phyloP scores from a whole-genome alignment of 148 eudicot species.

The Rhododendron ferrugineum region DNA sequence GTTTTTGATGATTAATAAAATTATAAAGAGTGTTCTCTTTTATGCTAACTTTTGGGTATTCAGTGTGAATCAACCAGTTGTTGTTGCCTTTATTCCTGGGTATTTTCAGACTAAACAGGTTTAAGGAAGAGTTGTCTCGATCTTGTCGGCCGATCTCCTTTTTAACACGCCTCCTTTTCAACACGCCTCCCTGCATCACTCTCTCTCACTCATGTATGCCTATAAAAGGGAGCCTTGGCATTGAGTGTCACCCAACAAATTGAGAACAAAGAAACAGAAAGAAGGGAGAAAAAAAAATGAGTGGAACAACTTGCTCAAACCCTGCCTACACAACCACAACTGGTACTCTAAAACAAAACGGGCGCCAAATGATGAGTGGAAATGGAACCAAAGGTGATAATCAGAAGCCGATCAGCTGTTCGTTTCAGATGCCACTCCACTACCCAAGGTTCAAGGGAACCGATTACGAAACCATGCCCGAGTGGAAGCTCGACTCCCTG shows the following conservation, averaged over 20 bases:
- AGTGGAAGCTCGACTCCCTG: slow-evolving; percentile 34
- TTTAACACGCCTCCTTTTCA: no score
- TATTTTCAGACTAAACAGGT: no score
- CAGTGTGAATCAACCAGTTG: no score
- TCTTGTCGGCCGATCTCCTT: no score
- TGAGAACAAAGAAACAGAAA: not conserved
- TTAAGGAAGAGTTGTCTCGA: no score
- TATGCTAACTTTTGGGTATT: no score
- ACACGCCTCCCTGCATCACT: no score
- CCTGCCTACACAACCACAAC: not conserved
- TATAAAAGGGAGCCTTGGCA: not conserved
- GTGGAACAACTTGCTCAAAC: slow-evolving; percentile 7
- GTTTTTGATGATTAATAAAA: no score
- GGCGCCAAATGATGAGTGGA: not conserved
- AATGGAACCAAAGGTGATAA: not conserved
- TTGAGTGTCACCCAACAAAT: not conserved
- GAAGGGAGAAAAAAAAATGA: not conserved
- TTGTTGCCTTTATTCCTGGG: no score
- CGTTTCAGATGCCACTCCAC: slow-evolving; percentile 39
- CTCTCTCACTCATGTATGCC: not conserved
- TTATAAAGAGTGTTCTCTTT: no score
- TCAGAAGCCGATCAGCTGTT: not conserved
- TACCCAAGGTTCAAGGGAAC: slow-evolving; percentile 32
- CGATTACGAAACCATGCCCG: slow-evolving; percentile 40
- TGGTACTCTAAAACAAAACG: not conserved